A percentile compares a stretch with the other conserved stretches of the same genome.
Evolutionary conservation across 208 protist species (phyloP).

Genomic region (Tritrichomonas foetus): DNA sequence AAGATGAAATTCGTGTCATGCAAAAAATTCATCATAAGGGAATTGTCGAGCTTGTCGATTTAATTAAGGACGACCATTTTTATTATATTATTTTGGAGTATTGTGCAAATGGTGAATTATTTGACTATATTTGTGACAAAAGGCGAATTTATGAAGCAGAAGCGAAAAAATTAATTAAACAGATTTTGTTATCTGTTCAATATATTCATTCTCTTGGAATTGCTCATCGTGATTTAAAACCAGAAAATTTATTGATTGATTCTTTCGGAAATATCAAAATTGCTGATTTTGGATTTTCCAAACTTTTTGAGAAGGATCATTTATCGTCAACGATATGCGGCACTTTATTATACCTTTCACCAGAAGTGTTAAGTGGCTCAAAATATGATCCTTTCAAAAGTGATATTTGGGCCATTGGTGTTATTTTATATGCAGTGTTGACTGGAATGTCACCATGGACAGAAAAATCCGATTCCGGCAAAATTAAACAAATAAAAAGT

Average conservation of each 20-base stretch:
- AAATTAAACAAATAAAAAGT: too few relatives aligned
- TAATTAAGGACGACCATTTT: background rate
- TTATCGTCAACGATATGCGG: too few relatives aligned
- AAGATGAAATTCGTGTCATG: background rate
- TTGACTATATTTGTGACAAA: background rate
- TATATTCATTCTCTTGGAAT: conserved; percentile 18
- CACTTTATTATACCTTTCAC: background rate
- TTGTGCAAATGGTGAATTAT: conserved; percentile 11
- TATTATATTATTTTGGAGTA: conserved; percentile 36
- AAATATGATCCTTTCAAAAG: background rate
- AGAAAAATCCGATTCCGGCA: too few relatives aligned
- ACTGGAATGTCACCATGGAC: conserved; percentile 46
- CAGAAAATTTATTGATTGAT: too few relatives aligned
- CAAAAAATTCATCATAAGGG: background rate
- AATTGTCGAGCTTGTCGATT: conserved; percentile 16
- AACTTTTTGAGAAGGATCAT: too few relatives aligned
- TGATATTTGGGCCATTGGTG: conserved; percentile 51
- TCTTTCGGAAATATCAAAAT: too few relatives aligned
- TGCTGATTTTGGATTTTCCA: too few relatives aligned
- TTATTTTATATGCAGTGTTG: conserved; percentile 46
- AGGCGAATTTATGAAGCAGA: background rate
- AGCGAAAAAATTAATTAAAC: conserved; percentile 8
- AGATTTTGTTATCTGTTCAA: background rate
- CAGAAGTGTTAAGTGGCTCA: background rate
- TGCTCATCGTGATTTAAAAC: too few relatives aligned